These are phyloP conservation scores for Porogramme epimiltina DNA, from an alignment of 1,284 basidiomycete species.

Conservation along the genomic window DNA sequence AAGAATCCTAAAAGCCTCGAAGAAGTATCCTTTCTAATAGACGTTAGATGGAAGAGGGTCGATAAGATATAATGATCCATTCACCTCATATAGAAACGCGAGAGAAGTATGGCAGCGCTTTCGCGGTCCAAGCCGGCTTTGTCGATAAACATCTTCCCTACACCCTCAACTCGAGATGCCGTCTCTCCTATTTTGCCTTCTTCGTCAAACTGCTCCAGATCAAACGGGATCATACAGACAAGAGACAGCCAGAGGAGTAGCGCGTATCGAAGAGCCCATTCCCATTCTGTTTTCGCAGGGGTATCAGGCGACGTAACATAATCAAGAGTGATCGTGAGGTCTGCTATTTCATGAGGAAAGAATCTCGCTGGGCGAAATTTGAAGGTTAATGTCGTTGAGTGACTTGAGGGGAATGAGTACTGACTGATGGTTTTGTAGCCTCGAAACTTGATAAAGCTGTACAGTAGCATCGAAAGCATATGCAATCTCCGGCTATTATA, in stretches of 20 bases:
- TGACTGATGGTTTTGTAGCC: slow-evolving; percentile 92
- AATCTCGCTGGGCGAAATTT: slow-evolving; percentile 77
- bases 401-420: slow-evolving; percentile 34
- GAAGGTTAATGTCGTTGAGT: slow-evolving; percentile 18
- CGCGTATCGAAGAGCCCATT: slow-evolving; percentile 87
- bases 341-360: slow-evolving; percentile 88
- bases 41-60: slow-evolving; percentile 8
- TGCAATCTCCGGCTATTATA: slow-evolving; percentile 47
- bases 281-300: slow-evolving; percentile 41
- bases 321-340: slow-evolving; percentile 75
- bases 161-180: slow-evolving; percentile 54
- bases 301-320: slow-evolving; percentile 60
- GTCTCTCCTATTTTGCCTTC: slow-evolving; percentile 48
- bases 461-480: slow-evolving; percentile 69
- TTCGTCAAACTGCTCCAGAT: slow-evolving; percentile 83
- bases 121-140: slow-evolving; percentile 83
- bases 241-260: slow-evolving; percentile 92
- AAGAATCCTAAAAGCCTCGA: slow-evolving; percentile 55
- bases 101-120: slow-evolving; percentile 72
- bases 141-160: slow-evolving; percentile 63
- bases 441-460: slow-evolving; percentile 86
- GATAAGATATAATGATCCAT: neutral
- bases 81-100: slow-evolving; percentile 79
- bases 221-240: slow-evolving; percentile 93
- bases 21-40: slow-evolving; percentile 61